A percentile compares a stretch with the other conserved stretches of the same genome.
Evolutionary conservation across 805 yeast genomes (phyloP).

Genomic region (Wickerhamomyces canadensis): DNA sequence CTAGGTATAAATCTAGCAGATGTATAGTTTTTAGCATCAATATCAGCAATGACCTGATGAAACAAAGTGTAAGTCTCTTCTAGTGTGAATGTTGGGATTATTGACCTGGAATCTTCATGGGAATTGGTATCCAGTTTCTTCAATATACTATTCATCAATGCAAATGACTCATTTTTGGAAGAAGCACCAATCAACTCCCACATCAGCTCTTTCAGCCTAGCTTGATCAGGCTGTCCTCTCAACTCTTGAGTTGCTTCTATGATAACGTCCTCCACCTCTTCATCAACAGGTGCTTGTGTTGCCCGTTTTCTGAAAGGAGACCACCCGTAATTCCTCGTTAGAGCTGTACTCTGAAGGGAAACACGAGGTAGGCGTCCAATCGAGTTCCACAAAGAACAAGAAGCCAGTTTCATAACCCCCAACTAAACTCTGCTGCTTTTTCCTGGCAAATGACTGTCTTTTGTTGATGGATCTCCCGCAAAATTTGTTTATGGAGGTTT

Average conservation of each 20-base stretch:
- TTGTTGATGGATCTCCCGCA: too few relatives aligned
- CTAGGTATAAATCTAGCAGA: constrained; percentile 21
- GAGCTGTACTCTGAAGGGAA: too few relatives aligned
- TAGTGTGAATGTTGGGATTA: constrained; percentile 8
- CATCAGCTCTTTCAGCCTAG: constrained; percentile 3
- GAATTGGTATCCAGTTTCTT: constrained; percentile 11
- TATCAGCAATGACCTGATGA: constrained; percentile 5
- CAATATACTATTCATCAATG: constrained; percentile 13
- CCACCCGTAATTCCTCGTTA: constrained; percentile 5
- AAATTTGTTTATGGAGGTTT: too few relatives aligned
- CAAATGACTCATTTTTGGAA: constrained; percentile 2
- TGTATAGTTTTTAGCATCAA: constrained; percentile 13
- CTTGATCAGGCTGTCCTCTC: not conserved
- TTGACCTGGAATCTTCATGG: not conserved
- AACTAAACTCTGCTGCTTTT: too few relatives aligned
- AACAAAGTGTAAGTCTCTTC: constrained; percentile 9
- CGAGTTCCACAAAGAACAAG: too few relatives aligned
- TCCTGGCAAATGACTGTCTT: too few relatives aligned
- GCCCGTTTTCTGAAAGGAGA: constrained; percentile 5
- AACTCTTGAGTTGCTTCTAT: constrained; percentile 9
- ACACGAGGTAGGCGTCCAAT: too few relatives aligned
- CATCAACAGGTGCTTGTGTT: constrained; percentile 1
- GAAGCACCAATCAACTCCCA: not conserved
- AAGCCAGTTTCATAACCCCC: too few relatives aligned
- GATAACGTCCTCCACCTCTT: constrained; percentile 5